phyloP scores from a whole-genome alignment of 768 basidiomycete genomes.

The Amanita pallidorosea region DNA sequence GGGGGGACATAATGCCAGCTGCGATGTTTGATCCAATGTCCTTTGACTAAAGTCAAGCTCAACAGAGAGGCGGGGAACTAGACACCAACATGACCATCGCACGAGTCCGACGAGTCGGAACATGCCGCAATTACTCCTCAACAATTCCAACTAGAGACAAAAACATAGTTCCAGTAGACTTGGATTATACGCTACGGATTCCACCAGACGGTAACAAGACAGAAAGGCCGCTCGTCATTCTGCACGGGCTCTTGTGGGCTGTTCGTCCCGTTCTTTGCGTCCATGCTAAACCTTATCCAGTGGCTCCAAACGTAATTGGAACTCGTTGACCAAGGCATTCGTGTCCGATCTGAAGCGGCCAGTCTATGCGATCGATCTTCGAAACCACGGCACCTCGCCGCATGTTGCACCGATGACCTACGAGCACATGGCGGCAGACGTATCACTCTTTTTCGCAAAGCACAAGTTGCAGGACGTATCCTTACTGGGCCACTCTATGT shows the following conservation, averaged over 20 bases:
- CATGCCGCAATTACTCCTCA: neutral
- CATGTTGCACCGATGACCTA: slow-evolving; percentile 70
- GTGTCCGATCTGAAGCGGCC: slow-evolving; percentile 51
- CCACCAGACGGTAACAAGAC: slow-evolving; percentile 4
- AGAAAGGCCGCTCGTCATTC: slow-evolving; percentile 4
- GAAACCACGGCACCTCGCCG: slow-evolving; percentile 85
- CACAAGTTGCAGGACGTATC: slow-evolving; percentile 50
- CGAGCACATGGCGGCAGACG: slow-evolving; percentile 67
- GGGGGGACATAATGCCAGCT: too few relatives aligned
- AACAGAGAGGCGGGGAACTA: neutral
- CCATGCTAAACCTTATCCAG: slow-evolving; percentile 21
- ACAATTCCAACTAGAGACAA: neutral
- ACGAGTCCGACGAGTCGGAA: too few relatives aligned
- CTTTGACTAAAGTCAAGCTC: too few relatives aligned
- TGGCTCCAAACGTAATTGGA: slow-evolving; percentile 87
- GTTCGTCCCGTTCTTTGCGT: neutral
- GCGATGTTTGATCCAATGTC: too few relatives aligned
- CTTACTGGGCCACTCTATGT: slow-evolving; percentile 89
- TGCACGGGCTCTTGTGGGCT: slow-evolving; percentile 7
- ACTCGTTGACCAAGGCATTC: slow-evolving; percentile 69
- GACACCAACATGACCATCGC: neutral
- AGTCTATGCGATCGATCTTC: slow-evolving; percentile 72
- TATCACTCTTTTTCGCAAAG: slow-evolving; percentile 52
- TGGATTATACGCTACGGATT: neutral
- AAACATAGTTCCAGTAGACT: neutral